phyloP scores from a whole-genome alignment of 2,329 filamentous ascomycete species.

The Cladosporium austrohemisphaericum region DNA sequence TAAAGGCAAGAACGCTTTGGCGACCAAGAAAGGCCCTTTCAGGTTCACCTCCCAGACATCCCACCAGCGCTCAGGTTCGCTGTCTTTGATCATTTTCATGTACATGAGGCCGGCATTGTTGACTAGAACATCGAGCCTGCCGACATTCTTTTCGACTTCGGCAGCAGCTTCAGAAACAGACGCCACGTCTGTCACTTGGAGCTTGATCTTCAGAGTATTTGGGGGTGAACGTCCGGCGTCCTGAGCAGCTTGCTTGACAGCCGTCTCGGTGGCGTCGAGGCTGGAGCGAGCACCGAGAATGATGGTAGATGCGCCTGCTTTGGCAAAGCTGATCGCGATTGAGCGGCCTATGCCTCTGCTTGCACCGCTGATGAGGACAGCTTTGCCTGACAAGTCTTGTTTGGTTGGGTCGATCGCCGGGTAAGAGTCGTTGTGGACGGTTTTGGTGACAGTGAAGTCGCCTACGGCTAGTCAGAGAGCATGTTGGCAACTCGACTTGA shows the following conservation, averaged over 20 bases:
- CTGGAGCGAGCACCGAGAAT: constrained; percentile 52
- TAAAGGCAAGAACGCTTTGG: constrained; percentile 46
- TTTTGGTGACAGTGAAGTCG: constrained; percentile 15
- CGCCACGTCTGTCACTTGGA: constrained; percentile 41
- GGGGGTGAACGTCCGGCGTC: constrained; percentile 36
- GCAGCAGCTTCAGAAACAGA: constrained; percentile 36
- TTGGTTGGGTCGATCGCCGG: constrained; percentile 31
- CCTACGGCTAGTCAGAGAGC: not conserved
- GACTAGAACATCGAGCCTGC: constrained; percentile 43
- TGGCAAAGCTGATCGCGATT: constrained; percentile 54
- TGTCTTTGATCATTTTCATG: constrained; percentile 34
- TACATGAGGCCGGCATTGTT: constrained; percentile 45
- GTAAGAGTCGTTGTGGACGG: constrained; percentile 26
- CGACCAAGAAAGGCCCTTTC: constrained; percentile 52
- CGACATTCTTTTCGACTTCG: constrained; percentile 25
- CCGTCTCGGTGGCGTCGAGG: constrained; percentile 35
- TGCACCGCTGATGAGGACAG: constrained; percentile 52
- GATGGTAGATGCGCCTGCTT: constrained; percentile 51
- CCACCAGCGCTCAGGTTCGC: constrained; percentile 53
- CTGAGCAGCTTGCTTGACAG: constrained; percentile 35
- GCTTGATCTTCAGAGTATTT: constrained; percentile 39
- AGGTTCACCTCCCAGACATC: constrained; percentile 49
- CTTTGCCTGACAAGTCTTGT: constrained; percentile 39
- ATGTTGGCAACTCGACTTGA: not conserved
- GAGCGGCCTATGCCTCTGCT: constrained; percentile 41